Evolutionary conservation across 2,329 filamentous ascomycete genomes (phyloP), one percentile per base, ranked within the genome.

Genomic region (Trichoderma aggressivum): DNA sequence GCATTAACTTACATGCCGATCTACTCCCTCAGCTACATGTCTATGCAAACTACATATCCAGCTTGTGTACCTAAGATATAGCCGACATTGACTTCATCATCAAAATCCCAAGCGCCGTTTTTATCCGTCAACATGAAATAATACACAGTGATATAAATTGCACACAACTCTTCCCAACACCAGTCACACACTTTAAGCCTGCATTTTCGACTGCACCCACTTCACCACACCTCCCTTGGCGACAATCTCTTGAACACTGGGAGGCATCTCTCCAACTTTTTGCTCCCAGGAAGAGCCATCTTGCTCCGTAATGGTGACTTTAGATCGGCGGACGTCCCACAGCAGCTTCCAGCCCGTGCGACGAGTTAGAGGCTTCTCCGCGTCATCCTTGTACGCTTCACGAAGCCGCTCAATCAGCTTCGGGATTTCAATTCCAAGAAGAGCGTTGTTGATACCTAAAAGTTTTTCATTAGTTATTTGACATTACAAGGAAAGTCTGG

Each of bases 221-320:
- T 90, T 91, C 84, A 94, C 92, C 72, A 97, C 78, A 0, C 94
- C 94, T 3, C 93, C 50, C 26, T 58, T 58, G 26, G 92, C 91
- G 76, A 95, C 93, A 70, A 95, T 94, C 77, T 92, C 92, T 80
- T 97, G 94, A 70, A 97, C 92, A 77, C 95, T 97, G 0, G 92
- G 89, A 16, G 93, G 92, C 73, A 97, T 79, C 83, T 96, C 92
- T 8, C 92, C 92, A 1, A 97, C 93, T 82, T 91, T 93, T 78
- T 96, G 88, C 64, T 85, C 91, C 94, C 93, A 97, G 47, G 82
- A 87, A 70, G 85, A 79, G 1, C 92, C 92, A 59, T 85, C 85
- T 69, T 89, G 90, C 82, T 97, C 92, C 24, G 88, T 87, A 1
- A 97, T 86, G 1, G 86, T 86, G 7, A 97, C 90, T 76, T 86